phyloP scores from a whole-genome alignment of 805 yeast genomes.

The Cyberlindnera maritima region DNA sequence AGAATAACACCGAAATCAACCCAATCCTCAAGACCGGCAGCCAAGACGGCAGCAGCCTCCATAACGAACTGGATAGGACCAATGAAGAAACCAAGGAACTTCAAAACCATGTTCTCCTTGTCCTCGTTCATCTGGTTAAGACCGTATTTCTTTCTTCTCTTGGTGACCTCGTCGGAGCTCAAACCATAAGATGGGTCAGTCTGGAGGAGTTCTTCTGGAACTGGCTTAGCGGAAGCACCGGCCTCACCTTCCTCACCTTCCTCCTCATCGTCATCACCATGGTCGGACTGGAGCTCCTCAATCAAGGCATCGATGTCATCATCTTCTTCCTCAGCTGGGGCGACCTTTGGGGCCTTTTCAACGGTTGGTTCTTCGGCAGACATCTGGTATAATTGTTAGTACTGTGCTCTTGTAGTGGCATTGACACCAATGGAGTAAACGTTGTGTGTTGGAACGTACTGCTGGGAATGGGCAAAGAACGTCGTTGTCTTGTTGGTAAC shows the following conservation, averaged over 20 bases:
- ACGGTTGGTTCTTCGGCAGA: slow-evolving; percentile 46
- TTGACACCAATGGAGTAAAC: neutral
- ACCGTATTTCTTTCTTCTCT: slow-evolving; percentile 90
- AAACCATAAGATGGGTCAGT: slow-evolving; percentile 81
- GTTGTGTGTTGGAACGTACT: neutral
- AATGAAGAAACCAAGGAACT: slow-evolving; percentile 83
- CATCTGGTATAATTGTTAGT: slow-evolving; percentile 22
- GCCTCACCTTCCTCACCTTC: slow-evolving; percentile 38
- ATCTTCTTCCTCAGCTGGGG: slow-evolving; percentile 54
- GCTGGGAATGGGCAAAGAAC: neutral
- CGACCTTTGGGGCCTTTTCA: slow-evolving; percentile 53
- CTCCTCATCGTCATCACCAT: slow-evolving; percentile 53
- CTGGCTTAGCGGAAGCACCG: slow-evolving; percentile 65
- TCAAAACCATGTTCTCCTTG: slow-evolving; percentile 71
- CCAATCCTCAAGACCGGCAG: slow-evolving; percentile 97
- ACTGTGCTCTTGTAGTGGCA: neutral
- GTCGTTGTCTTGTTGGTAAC: neutral
- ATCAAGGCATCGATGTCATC: slow-evolving; percentile 72
- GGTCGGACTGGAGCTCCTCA: slow-evolving; percentile 70
- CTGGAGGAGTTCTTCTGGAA: slow-evolving; percentile 81
- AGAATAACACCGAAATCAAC: slow-evolving; percentile 97
- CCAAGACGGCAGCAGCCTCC: slow-evolving; percentile 95
- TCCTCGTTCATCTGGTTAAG: slow-evolving; percentile 90
- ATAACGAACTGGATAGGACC: slow-evolving; percentile 97
- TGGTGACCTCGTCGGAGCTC: slow-evolving; percentile 69